These are phyloP conservation scores for Trypanosoma vivax DNA, from an alignment of 208 protist species.

Conservation along the genomic window DNA sequence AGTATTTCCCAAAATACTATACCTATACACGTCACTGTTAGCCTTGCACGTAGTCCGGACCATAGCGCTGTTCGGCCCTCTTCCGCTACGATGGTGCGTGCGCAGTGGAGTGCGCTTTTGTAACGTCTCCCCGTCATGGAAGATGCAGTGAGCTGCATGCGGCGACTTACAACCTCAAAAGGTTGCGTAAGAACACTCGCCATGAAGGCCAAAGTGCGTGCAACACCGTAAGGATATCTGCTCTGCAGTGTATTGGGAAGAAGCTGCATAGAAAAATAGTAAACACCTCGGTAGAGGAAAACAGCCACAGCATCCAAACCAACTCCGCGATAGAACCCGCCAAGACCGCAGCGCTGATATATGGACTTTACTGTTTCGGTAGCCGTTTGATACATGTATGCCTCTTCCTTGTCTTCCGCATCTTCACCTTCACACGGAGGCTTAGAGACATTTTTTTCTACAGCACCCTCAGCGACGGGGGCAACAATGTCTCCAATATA, in stretches of 20 bases:
- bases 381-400: conserved; percentile 61
- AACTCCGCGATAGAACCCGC: conserved; percentile 61
- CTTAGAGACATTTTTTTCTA: not conserved
- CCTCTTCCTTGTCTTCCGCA: conserved; percentile 17
- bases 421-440: not conserved
- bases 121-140: conserved; percentile 31
- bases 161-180: conserved; percentile 73
- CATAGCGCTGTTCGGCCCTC: conserved; percentile 74
- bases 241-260: conserved; percentile 22
- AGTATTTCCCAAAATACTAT: conserved; percentile 20
- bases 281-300: conserved; percentile 59
- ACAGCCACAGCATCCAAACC: conserved; percentile 56
- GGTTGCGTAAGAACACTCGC: conserved; percentile 63
- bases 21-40: conserved; percentile 23
- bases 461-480: conserved; percentile 2
- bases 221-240: conserved; percentile 51
- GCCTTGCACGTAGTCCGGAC: conserved; percentile 30
- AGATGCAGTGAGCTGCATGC: conserved; percentile 63
- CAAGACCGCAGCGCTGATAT: conserved; percentile 41
- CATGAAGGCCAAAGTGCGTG: conserved; percentile 43
- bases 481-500: conserved; percentile 76
- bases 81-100: conserved; percentile 50
- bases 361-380: conserved; percentile 46
- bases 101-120: conserved; percentile 51
- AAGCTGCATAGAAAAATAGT: conserved; percentile 25